Base-by-base conservation (phyloP, 2,329 filamentous ascomycete species). In the Penicillium sclerotigenum region DNA sequence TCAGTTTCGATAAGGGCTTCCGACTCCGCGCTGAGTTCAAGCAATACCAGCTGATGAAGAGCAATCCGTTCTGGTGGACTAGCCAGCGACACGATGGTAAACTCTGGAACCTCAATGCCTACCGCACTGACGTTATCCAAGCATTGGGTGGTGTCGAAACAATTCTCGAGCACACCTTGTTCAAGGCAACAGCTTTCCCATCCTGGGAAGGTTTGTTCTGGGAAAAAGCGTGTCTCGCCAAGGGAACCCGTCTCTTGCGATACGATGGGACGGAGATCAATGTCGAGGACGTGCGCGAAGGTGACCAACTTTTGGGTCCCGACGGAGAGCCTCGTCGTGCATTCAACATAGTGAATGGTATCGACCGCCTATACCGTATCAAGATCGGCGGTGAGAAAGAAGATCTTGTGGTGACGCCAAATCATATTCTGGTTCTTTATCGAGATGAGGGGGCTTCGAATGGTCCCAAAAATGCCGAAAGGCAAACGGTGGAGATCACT, bases 1-100 rank as follows among this genome's bases (percentile, higher is more conserved):
- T 99, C 61, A 96, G 91, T 69, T 99, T 99, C 69, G 94, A 99
- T 79, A 99, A 99, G 77, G 94, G 94, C 52, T 99, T 97, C 87
- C 88, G 94, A 65, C 87, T 92, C 14, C 84, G 94, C 52, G 91
- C 93, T 11, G 94, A 99, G 73, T 99, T 99, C 81, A 99, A 99
- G 81, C 87, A 94, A 29, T 99, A 97, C 71, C 93, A 97, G 73
- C 81, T 97, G 58, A 97, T 99, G 93, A 97, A 96, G 84, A 95
- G 89, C 76, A 97, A 97, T 71, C 94, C 94, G 0, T 97, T 97
- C 81, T 97, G 92, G 91, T 99, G 94, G 94, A 99, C 94, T 4
- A 96, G 90, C 68, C 93, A 97, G 74, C 83, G 94, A 37, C 95
- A 99, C 68, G 94, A 99, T 68, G 94, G 94, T 71, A 97, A 97